These are phyloP conservation scores for Botrytis paeoniae DNA, from an alignment of 2,329 filamentous ascomycete species.

Conservation along the genomic window DNA sequence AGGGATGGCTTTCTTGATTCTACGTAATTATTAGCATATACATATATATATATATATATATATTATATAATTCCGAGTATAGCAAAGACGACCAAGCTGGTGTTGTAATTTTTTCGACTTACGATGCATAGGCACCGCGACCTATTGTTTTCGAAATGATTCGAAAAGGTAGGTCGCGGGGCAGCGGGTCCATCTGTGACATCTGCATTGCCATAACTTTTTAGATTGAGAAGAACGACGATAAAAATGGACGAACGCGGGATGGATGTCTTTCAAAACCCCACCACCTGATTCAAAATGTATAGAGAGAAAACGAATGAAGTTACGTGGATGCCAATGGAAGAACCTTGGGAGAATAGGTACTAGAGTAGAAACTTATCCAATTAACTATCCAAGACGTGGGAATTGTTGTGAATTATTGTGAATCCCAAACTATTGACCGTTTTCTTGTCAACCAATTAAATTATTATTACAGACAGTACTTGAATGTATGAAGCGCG, in stretches of 20 bases:
- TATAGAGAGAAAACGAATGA: neutral
- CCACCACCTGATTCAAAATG: neutral
- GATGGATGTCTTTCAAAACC: neutral
- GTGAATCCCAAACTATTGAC: neutral
- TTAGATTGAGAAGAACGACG: neutral
- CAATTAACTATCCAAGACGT: neutral
- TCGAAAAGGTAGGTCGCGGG: constrained; percentile 81
- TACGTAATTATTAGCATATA: constrained; percentile 25
- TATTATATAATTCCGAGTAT: neutral
- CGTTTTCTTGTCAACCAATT: neutral
- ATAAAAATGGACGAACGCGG: neutral
- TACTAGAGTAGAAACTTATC: neutral
- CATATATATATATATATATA: too few relatives aligned
- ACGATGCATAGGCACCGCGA: constrained; percentile 96
- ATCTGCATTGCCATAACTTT: constrained; percentile 49
- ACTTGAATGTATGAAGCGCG: neutral
- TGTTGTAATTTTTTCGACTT: constrained; percentile 37
- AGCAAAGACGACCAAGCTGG: neutral
- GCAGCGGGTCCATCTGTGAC: constrained; percentile 85
- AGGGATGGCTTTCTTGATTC: constrained; percentile 82
- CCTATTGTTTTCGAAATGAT: constrained; percentile 96
- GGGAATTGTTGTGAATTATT: neutral
- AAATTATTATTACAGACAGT: too few relatives aligned
- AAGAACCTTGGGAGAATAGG: neutral
- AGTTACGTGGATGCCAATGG: neutral